phyloP scores from a whole-genome alignment of 192 early-diverging fungal species.

The Allomyces macrogynus region DNA sequence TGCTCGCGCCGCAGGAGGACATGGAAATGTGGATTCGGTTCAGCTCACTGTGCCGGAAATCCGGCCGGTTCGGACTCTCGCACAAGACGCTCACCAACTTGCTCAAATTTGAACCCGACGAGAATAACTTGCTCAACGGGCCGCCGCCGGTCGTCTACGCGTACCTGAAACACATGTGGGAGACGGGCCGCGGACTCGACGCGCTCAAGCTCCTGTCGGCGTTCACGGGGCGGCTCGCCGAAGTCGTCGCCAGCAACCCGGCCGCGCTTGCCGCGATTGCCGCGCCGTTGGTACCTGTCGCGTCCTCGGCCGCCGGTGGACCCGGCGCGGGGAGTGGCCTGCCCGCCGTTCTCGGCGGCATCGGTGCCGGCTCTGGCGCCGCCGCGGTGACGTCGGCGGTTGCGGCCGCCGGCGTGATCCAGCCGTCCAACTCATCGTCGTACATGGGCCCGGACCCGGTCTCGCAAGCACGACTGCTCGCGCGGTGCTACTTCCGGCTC shows the following conservation, averaged over 20 bases:
- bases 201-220: conserved; percentile 55
- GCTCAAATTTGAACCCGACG: conserved; percentile 32
- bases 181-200: conserved; percentile 35
- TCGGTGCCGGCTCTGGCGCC: too few species aligned
- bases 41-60: conserved; percentile 80
- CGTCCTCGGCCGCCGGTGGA: neutral
- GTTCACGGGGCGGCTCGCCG: conserved; percentile 55
- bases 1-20: conserved; percentile 73
- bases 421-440: neutral
- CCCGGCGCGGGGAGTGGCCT: neutral
- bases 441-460: neutral
- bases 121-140: conserved; percentile 15
- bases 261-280: neutral
- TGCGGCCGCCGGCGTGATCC: too few species aligned
- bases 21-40: conserved; percentile 89
- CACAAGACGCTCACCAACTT: conserved; percentile 57
- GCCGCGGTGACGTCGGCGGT: too few species aligned
- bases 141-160: conserved; percentile 70
- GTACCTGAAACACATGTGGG: conserved; percentile 80
- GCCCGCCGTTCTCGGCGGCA: too few species aligned
- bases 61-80: conserved; percentile 57
- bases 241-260: conserved; percentile 3
- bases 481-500: conserved; percentile 75
- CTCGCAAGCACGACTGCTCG: conserved; percentile 33
- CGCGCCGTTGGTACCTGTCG: neutral